A percentile compares a stretch with the other conserved stretches of the same genome.
Evolutionary conservation across 805 yeast genomes (phyloP).

Genomic region (Candida loeiensis): DNA sequence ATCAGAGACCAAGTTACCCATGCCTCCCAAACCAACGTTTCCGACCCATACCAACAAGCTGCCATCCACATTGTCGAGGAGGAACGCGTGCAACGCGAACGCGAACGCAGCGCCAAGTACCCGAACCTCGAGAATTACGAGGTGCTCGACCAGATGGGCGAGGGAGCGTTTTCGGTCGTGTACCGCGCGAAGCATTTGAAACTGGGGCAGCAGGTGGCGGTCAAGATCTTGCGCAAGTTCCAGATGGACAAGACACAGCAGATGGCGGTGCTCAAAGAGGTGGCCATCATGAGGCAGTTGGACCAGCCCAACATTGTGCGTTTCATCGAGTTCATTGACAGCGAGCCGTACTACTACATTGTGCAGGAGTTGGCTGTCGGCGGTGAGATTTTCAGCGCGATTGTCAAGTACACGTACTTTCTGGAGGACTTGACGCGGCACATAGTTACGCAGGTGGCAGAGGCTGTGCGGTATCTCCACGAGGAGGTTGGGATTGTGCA

Average conservation of each 20-base stretch:
- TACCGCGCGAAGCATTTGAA: slow-evolving; percentile 50
- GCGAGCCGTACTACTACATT: slow-evolving; percentile 58
- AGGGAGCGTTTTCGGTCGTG: slow-evolving; percentile 79
- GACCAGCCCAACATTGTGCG: slow-evolving; percentile 62
- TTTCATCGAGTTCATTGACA: slow-evolving; percentile 64
- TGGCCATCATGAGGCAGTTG: slow-evolving; percentile 66
- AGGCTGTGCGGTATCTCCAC: slow-evolving; percentile 67
- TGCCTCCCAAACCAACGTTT: not conserved
- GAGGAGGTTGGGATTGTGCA: slow-evolving; percentile 75
- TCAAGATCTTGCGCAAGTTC: slow-evolving; percentile 63
- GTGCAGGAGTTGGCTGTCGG: slow-evolving; percentile 73
- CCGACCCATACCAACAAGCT: slow-evolving; percentile 14
- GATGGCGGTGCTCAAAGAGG: slow-evolving; percentile 75
- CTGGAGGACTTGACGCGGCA: slow-evolving; percentile 64
- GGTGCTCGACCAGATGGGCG: slow-evolving; percentile 58
- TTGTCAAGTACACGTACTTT: slow-evolving; percentile 63
- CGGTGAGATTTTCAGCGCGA: slow-evolving; percentile 71
- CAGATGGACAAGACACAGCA: slow-evolving; percentile 60
- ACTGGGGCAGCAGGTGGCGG: slow-evolving; percentile 44
- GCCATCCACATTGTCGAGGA: slow-evolving; percentile 37
- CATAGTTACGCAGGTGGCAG: slow-evolving; percentile 58
- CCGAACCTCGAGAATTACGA: slow-evolving; percentile 42
- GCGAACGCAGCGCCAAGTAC: slow-evolving; percentile 22
- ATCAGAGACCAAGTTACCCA: not conserved
- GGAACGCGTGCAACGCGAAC: slow-evolving; percentile 25